A percentile compares a stretch with the other conserved stretches of the same genome.
Evolutionary conservation across 2,329 filamentous ascomycete species (phyloP).

Genomic region (Chaetomium strumarium): DNA sequence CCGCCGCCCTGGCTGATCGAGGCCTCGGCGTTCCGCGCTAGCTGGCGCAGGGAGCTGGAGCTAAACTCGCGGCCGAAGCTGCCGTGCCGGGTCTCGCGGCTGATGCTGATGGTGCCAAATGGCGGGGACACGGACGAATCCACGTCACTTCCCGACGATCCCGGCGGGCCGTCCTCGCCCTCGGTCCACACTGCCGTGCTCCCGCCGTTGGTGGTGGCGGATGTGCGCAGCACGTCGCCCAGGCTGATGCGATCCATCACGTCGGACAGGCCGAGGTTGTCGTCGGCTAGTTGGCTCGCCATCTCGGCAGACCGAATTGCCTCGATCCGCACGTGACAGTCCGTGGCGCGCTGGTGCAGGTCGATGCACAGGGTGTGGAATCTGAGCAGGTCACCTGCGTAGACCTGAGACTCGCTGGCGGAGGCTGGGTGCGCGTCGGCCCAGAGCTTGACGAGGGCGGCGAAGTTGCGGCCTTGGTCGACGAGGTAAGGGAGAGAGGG

Average conservation of each 20-base stretch:
- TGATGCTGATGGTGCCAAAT: constrained; percentile 13
- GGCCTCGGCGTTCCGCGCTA: constrained; percentile 30
- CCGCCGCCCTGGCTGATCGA: constrained; percentile 24
- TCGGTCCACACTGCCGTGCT: constrained; percentile 31
- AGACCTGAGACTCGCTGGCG: constrained; percentile 31
- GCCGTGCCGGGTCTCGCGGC: constrained; percentile 23
- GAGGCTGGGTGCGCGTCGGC: constrained; percentile 47
- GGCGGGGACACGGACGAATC: constrained; percentile 26
- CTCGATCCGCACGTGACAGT: constrained; percentile 47
- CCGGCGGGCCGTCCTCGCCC: constrained; percentile 36
- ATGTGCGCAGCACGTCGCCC: constrained; percentile 32
- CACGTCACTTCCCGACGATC: constrained; percentile 47
- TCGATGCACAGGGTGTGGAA: constrained; percentile 48
- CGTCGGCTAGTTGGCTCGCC: constrained; percentile 26
- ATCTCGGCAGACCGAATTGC: constrained; percentile 36
- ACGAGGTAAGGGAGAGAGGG: constrained; percentile 89
- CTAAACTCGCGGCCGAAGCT: constrained; percentile 14
- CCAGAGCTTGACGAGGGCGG: constrained; percentile 77
- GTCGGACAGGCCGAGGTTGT: constrained; percentile 36
- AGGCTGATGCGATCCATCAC: constrained; percentile 41
- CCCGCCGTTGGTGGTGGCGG: constrained; percentile 34
- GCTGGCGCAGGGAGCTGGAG: constrained; percentile 24
- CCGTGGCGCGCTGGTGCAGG: constrained; percentile 46
- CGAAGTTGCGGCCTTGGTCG: constrained; percentile 79
- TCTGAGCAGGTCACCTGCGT: constrained; percentile 47